Evolutionary conservation across 306 rosid genomes (phyloP), one percentile per base, ranked within the genome.

Genomic region (Leucaena leucocephala): DNA sequence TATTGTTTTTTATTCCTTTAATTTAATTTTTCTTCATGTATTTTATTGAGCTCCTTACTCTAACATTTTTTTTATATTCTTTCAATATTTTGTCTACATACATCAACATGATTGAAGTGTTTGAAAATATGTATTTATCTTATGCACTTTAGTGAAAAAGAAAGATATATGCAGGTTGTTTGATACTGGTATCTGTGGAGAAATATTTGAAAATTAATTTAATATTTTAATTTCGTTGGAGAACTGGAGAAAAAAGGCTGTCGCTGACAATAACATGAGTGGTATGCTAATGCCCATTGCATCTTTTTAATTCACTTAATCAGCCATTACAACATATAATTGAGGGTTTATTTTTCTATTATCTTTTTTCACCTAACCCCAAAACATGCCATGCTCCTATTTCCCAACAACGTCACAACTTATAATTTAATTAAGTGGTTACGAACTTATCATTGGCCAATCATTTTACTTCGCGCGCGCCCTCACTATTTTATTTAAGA

Each of bases 221-320:
- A 52, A 65, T 15, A 50, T 81, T 58, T 22, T 1, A 19, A 58
- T 27, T 27, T 27, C 27, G 27, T 82, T 77, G 72, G 82, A 48
- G 67, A 80, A 79, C 71, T 80, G 84, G 82, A 77, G 71, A 48
- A 79, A 64, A 83, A 46, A 8, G 45, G 66, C 40, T 65, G 77
- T 81, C 88, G 75, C 64, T 86, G 91, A 91, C 87, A 87, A 85
- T 85, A 87, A 87, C 89, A 73, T 69, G 83, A 91, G 84, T 91
- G 86, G 82, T 84, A 74, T 75, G 80, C 34, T 80, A 59, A 75
- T 78, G 72, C 85, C 75, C 70, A 76, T 68, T 40, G 38, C 84
- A 40, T 39, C 65, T 58, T 3, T 82, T 66, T 76, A 36, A 61
- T 83, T 74, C 64, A 49, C 48, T 76, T 34, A 19, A 74, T 74